phyloP scores from a whole-genome alignment of 1,284 basidiomycete species.

The Neonothopanus nambi region DNA sequence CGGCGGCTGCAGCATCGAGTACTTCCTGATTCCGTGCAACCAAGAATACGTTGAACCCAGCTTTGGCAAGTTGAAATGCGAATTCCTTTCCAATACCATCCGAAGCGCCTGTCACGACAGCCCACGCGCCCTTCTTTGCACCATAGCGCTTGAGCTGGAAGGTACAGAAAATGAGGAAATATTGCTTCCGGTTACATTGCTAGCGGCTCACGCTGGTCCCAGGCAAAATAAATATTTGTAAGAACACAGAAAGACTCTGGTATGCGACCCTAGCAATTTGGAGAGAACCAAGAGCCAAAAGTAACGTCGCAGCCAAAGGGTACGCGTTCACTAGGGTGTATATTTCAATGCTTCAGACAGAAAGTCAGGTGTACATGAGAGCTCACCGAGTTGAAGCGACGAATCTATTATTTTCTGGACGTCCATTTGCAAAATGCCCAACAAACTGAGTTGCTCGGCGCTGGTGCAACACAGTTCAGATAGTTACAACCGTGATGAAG shows the following conservation, averaged over 20 bases:
- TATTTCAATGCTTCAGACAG: not conserved
- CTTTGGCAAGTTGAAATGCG: slow-evolving; percentile 74
- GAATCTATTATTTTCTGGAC: not conserved
- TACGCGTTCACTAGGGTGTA: slow-evolving; percentile 17
- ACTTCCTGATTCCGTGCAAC: slow-evolving; percentile 77
- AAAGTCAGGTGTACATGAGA: not conserved
- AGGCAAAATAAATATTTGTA: slow-evolving; percentile 69
- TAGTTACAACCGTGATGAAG: too few species aligned
- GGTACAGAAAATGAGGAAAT: not conserved
- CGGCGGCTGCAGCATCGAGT: slow-evolving; percentile 67
- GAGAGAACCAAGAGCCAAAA: slow-evolving; percentile 44
- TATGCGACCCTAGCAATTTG: slow-evolving; percentile 54
- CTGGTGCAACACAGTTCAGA: too few species aligned
- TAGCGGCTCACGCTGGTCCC: slow-evolving; percentile 62
- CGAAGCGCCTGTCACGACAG: slow-evolving; percentile 81
- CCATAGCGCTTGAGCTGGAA: slow-evolving; percentile 79
- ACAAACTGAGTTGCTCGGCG: too few species aligned
- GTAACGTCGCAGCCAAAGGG: slow-evolving; percentile 32
- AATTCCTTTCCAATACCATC: slow-evolving; percentile 91
- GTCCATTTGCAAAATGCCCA: not conserved
- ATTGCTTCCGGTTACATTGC: too few species aligned
- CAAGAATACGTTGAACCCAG: slow-evolving; percentile 89
- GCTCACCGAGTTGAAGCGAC: slow-evolving; percentile 3
- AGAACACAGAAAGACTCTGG: slow-evolving; percentile 62
- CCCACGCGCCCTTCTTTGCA: slow-evolving; percentile 82